These are phyloP conservation scores for Trametes polyzona DNA, from an alignment of 1,284 basidiomycete genomes.

Conservation along the genomic window DNA sequence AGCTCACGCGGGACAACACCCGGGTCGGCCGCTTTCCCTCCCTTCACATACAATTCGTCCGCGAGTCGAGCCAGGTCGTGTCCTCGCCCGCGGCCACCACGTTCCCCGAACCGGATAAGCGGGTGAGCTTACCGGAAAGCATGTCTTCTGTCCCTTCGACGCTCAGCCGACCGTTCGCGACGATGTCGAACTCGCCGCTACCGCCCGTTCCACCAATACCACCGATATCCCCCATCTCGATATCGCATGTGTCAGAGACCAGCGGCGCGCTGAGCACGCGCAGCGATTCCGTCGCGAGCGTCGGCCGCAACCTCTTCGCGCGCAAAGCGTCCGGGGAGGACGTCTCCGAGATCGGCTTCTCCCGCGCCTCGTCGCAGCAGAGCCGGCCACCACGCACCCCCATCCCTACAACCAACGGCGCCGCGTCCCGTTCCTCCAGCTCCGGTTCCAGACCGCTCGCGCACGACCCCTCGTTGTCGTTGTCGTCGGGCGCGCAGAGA, in stretches of 20 bases:
- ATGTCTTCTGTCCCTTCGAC: conserved; percentile 10
- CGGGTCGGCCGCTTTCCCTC: conserved; percentile 16
- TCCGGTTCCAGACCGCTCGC: neutral
- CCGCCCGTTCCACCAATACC: neutral
- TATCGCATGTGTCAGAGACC: conserved; percentile 6
- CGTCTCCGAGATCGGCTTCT: conserved; percentile 3
- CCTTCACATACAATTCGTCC: conserved; percentile 18
- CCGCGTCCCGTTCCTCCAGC: neutral
- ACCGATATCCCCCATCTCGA: conserved; percentile 10
- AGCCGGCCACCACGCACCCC: too few relatives aligned
- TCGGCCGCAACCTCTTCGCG: conserved; percentile 17
- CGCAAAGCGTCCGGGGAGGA: conserved; percentile 19
- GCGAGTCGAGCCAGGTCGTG: conserved; percentile 19
- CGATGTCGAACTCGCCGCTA: conserved; percentile 10
- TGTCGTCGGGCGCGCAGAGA: neutral
- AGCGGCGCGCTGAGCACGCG: neutral
- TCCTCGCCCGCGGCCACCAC: conserved; percentile 7
- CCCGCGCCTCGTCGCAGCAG: conserved; percentile 20
- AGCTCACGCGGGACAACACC: conserved; percentile 11
- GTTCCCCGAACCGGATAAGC: neutral
- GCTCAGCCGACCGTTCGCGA: conserved; percentile 21
- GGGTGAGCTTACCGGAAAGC: conserved; percentile 7
- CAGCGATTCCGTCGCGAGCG: conserved; percentile 10
- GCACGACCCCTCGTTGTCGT: conserved; percentile 9
- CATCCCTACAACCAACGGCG: too few relatives aligned